phyloP scores from a whole-genome alignment of 208 protist species.

The Entamoeba moshkovskii region DNA sequence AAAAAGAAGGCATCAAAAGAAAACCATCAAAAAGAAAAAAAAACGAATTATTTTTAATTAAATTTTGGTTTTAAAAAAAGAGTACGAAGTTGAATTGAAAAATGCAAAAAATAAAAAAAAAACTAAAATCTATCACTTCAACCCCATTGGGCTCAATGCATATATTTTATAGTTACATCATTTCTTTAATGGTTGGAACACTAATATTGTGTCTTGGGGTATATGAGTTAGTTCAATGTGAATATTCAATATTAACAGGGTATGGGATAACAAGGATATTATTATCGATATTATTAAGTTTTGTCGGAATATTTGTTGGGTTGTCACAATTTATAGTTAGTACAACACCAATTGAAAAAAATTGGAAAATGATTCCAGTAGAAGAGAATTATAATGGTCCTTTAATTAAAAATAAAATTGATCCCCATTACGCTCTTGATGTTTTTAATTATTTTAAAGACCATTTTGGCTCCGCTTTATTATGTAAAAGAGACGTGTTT shows the following conservation, averaged over 20 bases:
- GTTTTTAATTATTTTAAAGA: background rate
- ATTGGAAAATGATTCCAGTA: background rate
- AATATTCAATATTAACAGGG: background rate
- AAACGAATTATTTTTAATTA: too few species aligned
- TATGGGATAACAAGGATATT: background rate
- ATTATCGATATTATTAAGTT: background rate
- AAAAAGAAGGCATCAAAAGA: too few species aligned
- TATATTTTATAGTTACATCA: background rate
- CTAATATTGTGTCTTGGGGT: background rate
- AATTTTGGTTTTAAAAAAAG: too few species aligned
- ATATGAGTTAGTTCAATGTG: background rate
- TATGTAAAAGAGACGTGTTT: background rate
- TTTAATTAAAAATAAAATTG: background rate
- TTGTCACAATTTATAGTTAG: background rate
- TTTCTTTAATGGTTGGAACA: background rate
- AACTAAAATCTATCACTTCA: too few species aligned
- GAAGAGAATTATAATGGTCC: background rate
- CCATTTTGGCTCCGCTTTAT: background rate
- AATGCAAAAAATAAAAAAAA: too few species aligned
- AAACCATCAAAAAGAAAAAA: too few species aligned
- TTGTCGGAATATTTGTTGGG: background rate
- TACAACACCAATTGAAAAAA: background rate
- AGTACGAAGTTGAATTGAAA: too few species aligned
- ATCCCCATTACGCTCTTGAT: background rate
- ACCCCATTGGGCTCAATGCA: too few species aligned